Evolutionary conservation across 495 filamentous ascomycete species (phyloP).

Genomic region (Aspergillus sparsus): DNA sequence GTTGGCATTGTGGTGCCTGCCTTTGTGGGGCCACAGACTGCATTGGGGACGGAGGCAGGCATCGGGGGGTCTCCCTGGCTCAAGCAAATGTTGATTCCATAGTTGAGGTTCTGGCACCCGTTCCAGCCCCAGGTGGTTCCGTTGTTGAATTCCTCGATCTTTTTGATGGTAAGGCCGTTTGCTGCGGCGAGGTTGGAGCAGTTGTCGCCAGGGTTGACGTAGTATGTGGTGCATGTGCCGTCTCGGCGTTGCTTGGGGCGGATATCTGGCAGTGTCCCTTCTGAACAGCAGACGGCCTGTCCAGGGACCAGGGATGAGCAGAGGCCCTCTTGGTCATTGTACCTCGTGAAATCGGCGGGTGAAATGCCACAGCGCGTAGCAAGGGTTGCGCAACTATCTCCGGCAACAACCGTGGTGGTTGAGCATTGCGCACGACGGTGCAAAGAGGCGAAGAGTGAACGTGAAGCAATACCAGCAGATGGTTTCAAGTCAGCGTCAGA

Average conservation of each 20-base stretch:
- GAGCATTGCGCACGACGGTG: background rate
- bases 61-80: constrained; percentile 48
- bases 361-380: constrained; percentile 14
- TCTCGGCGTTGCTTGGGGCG: constrained; percentile 22
- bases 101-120: constrained; percentile 39
- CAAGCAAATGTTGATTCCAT: constrained; percentile 42
- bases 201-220: constrained; percentile 37
- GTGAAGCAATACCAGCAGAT: background rate
- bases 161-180: constrained; percentile 28
- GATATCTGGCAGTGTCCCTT: constrained; percentile 8
- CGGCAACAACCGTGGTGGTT: background rate
- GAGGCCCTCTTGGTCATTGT: background rate
- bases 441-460: constrained; percentile 1
- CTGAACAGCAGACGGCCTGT: constrained; percentile 1
- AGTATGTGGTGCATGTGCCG: constrained; percentile 37
- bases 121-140: constrained; percentile 47
- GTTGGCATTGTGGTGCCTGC: constrained; percentile 31
- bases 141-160: constrained; percentile 39
- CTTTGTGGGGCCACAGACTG: constrained; percentile 49
- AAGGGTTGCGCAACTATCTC: constrained; percentile 9
- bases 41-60: constrained; percentile 35
- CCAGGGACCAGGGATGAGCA: background rate
- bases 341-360: constrained; percentile 1
- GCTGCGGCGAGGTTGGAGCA: constrained; percentile 26
- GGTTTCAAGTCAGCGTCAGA: background rate